Conservation (phyloP, 768 basidiomycete species). For the Phlebiopsis flavidoalba region DNA sequence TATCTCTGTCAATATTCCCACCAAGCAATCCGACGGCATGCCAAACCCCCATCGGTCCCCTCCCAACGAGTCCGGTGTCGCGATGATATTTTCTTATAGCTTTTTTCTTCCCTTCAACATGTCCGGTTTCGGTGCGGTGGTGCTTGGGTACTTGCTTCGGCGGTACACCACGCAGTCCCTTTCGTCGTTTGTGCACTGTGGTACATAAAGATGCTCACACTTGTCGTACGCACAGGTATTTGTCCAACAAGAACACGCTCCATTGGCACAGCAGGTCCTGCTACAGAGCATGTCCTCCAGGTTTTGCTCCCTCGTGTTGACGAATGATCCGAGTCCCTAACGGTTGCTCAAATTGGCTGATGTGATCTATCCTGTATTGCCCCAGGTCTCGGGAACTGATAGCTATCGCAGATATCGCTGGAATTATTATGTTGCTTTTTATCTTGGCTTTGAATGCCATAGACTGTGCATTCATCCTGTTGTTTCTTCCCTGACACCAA, state of each 20-base stretch:
- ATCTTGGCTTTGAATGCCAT: conserved; percentile 46
- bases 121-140: conserved; percentile 51
- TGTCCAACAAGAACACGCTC: conserved; percentile 54
- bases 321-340: conserved; percentile 35
- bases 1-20: conserved; percentile 40
- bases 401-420: conserved; percentile 45
- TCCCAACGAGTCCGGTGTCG: conserved; percentile 49
- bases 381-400: conserved; percentile 49
- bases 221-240: conserved; percentile 36
- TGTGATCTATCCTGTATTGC: conserved; percentile 40
- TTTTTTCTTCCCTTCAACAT: conserved; percentile 49
- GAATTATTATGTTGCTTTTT: conserved; percentile 56
- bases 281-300: conserved; percentile 19
- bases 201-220: neutral
- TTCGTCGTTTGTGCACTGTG: neutral
- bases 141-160: conserved; percentile 59
- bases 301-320: too few relatives aligned
- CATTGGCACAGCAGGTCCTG: conserved; percentile 39
- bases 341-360: conserved; percentile 57
- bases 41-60: conserved; percentile 20
- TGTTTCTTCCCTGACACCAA: conserved; percentile 69
- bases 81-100: conserved; percentile 56
- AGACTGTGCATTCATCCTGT: conserved; percentile 41
- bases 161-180: conserved; percentile 27
- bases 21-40: conserved; percentile 16